These are phyloP conservation scores for Plasmodium adleri DNA, from an alignment of 169 alveolate species.

Conservation along the genomic window DNA sequence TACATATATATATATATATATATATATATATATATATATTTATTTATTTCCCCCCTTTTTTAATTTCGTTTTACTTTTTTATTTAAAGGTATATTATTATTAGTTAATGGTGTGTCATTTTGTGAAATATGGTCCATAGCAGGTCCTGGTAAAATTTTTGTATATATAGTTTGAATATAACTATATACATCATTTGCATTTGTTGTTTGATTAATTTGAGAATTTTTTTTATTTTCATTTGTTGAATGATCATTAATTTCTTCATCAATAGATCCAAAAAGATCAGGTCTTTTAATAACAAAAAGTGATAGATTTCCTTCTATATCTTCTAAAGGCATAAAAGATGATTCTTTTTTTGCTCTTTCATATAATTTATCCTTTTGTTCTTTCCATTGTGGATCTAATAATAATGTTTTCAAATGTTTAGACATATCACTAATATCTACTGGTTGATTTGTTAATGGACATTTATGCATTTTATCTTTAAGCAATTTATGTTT, in stretches of 20 bases:
- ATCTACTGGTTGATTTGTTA: conserved; percentile 94
- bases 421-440: conserved; percentile 95
- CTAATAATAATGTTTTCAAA: conserved; percentile 93
- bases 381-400: conserved; percentile 97
- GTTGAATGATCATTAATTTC: conserved; percentile 81
- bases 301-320: conserved; percentile 91
- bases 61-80: not conserved
- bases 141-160: conserved; percentile 65
- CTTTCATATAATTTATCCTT: conserved; percentile 89
- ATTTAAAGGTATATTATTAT: no score
- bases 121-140: conserved; percentile 40
- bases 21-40: not conserved
- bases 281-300: conserved; percentile 93
- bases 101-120: not conserved
- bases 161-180: conserved; percentile 56
- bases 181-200: conserved; percentile 60
- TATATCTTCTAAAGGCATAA: conserved; percentile 90
- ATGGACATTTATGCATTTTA: conserved; percentile 94
- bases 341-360: conserved; percentile 91
- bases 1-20: no score
- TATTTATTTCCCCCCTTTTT: conserved; percentile 2
- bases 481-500: conserved; percentile 79
- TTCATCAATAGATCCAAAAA: conserved; percentile 93
- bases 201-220: conserved; percentile 23
- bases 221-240: conserved; percentile 54